Conservation (phyloP, 352 stramenopile genomes). For the Phytophthora tentaculata region DNA sequence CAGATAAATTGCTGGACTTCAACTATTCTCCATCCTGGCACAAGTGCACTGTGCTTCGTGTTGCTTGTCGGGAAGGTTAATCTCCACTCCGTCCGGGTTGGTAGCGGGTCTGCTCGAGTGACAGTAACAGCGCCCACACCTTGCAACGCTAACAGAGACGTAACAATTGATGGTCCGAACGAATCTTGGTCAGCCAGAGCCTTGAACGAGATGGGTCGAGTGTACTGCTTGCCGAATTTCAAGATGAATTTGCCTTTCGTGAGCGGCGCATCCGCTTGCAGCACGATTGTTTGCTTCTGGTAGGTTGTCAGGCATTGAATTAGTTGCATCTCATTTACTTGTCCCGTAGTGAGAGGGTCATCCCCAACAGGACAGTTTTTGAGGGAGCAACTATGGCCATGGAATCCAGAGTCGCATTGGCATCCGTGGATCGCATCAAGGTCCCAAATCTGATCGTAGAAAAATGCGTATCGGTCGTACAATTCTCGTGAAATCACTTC, state of each 20-base stretch:
- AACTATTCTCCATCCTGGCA: slow-evolving; percentile 58
- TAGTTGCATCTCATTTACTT: slow-evolving; percentile 73
- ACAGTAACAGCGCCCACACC: slow-evolving; percentile 49
- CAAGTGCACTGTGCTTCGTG: slow-evolving; percentile 53
- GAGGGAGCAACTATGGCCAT: slow-evolving; percentile 54
- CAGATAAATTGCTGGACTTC: slow-evolving; percentile 87
- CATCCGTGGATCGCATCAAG: slow-evolving; percentile 81
- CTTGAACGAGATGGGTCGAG: slow-evolving; percentile 63
- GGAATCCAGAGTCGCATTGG: slow-evolving; percentile 70
- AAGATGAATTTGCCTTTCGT: slow-evolving; percentile 65
- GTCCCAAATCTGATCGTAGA: slow-evolving; percentile 75
- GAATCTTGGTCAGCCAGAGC: slow-evolving; percentile 55
- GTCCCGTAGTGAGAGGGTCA: slow-evolving; percentile 66
- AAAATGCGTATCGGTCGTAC: slow-evolving; percentile 47
- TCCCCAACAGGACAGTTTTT: slow-evolving; percentile 72
- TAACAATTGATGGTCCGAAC: slow-evolving; percentile 55
- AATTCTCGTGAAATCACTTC: slow-evolving; percentile 57
- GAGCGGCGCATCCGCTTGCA: slow-evolving; percentile 53
- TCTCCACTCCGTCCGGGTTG: slow-evolving; percentile 52
- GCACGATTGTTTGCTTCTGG: slow-evolving; percentile 57
- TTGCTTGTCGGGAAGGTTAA: slow-evolving; percentile 60
- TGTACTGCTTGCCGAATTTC: slow-evolving; percentile 68
- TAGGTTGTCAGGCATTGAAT: slow-evolving; percentile 67
- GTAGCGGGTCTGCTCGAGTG: slow-evolving; percentile 34
- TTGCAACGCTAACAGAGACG: slow-evolving; percentile 47